Base-by-base conservation (phyloP, 2,329 filamentous ascomycete genomes). In the Diaporthe helianthi region DNA sequence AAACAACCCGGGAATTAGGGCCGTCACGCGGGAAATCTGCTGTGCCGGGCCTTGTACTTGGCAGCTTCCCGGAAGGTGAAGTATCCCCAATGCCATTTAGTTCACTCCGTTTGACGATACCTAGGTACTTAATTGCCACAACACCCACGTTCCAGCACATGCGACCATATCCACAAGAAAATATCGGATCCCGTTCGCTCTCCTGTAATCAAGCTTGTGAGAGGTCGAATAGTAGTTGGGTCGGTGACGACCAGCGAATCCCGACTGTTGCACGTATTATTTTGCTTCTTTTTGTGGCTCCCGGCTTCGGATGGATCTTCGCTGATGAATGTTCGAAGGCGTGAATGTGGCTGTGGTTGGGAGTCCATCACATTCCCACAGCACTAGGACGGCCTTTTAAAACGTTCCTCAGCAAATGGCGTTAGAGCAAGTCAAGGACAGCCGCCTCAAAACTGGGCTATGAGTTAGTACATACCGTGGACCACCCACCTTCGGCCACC, bases 201-300 rank as follows among this genome's bases (percentile, higher is more conserved):
- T 58, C 54, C 54, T 58, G 54, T 58, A 58, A 58, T 44, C 54
- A 44, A 58, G 54, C 54, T 58, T 58, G 54, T 58, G 54, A 58
- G 54, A 44, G 54, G 54, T 58, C 36, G 54, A 58, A 29, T 58
- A 58, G 54, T 58, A 58, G 54, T 44, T 58, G 36, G 54, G 54
- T 58, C 54, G 54, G 54, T 58, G 54, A 58, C 54, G 54, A 58
- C 54, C 36, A 58, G 54, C 64, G 64, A 66, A 66, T 66, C 29
- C 64, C 64, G 51, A 54, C 51, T 66, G 64, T 66, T 66, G 64
- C 51, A 66, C 55, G 64, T 66, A 17, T 44, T 47, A 4, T 55
- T 66, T 55, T 66, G 38, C 10, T 15, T 47, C 13, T 55, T 41
- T 73, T 74, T 61, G 26, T 31, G n/a, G n/a, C 5, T 26, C 3